These are phyloP conservation scores for Limnanthes douglasii DNA, from an alignment of 345 rosid species.

Conservation along the genomic window DNA sequence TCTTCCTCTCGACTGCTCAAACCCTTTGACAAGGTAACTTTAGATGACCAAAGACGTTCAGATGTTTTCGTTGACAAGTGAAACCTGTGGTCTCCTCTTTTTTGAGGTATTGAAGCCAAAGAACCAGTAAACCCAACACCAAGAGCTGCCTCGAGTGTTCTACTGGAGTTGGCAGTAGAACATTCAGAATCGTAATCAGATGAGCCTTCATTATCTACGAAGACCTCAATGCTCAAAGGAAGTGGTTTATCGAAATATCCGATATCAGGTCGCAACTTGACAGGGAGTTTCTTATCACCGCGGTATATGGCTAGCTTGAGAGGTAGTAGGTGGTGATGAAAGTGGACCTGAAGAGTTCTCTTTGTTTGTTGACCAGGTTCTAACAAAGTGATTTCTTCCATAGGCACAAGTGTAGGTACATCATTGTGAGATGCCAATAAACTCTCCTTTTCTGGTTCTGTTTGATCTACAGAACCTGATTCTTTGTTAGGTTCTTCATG, in stretches of 20 bases:
- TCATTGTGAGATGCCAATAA: slow-evolving; percentile 23
- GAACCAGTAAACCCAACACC: slow-evolving; percentile 89
- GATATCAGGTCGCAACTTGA: slow-evolving; percentile 85
- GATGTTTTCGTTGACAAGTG: slow-evolving; percentile 61
- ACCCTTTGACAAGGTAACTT: slow-evolving; percentile 67
- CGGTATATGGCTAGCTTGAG: slow-evolving; percentile 43
- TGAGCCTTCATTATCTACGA: slow-evolving; percentile 37
- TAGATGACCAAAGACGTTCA: slow-evolving; percentile 33
- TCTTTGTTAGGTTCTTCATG: slow-evolving; percentile 92
- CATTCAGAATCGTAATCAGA: too few relatives aligned
- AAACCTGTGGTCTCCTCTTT: slow-evolving; percentile 81
- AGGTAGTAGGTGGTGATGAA: slow-evolving; percentile 89
- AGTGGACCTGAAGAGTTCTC: slow-evolving; percentile 60
- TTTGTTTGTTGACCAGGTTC: slow-evolving; percentile 44
- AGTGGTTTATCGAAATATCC: slow-evolving; percentile 91
- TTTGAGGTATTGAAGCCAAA: slow-evolving; percentile 44
- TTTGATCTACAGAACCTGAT: too few relatives aligned
- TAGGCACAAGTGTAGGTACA: slow-evolving; percentile 46
- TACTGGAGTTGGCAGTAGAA: too few relatives aligned
- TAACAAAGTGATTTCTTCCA: slow-evolving; percentile 52
- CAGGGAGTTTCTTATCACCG: slow-evolving; percentile 44
- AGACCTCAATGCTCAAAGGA: slow-evolving; percentile 41
- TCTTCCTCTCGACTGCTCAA: slow-evolving; percentile 64
- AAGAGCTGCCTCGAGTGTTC: too few relatives aligned
- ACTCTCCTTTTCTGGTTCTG: too few relatives aligned